Evolutionary conservation across 1,284 basidiomycete species (phyloP), one percentile per base, ranked within the genome.

Genomic region (Pseudozyma hubeiensis): DNA sequence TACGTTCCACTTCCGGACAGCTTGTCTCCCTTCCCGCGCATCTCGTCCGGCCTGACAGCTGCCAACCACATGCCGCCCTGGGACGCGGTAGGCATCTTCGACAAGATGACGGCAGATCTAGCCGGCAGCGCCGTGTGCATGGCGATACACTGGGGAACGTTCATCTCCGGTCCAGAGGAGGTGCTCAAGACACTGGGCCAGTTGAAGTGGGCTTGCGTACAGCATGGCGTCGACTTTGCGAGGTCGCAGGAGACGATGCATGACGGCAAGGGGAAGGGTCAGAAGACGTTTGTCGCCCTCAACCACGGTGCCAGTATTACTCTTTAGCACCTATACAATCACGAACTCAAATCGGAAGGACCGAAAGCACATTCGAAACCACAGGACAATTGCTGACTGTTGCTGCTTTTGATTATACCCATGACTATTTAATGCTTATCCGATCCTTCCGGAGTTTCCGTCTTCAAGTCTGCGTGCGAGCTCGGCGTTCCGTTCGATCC

Each of bases 61-160:
- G 79, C 78, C 1, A 81, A 81, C 37, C 82, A 83, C 53, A 77
- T 82, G 76, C 76, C 66, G 2, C 77, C 81, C 3, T 66, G 71
- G 58, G 82, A 83, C 52, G 82, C 82, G 0, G 75, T 81, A 1
- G 8, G 53, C 0, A 64, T 80, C 3, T 74, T 80, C 11, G 56
- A 63, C 13, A 54, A 67, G n/a, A 74, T 83, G 78, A 54, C 55
- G 75, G 53, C 51, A n/a, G 9, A 14, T 7, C n/a, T 17, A 13
- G 52, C 40, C 14, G 13, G 19, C 10, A 10, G 17, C n/a, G 59
- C 52, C 16, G 60, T 66, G 24, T 58, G 59, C 16, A 41, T 75
- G 59, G 72, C 66, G 0, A 66, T 75, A 17, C 72, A 75, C 35
- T 75, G 72, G 72, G 72, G 72, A 13, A 75, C 72, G 4, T 75